Evolutionary conservation across 148 eudicot genomes (phyloP).

Genomic region (Persicaria tinctoria): DNA sequence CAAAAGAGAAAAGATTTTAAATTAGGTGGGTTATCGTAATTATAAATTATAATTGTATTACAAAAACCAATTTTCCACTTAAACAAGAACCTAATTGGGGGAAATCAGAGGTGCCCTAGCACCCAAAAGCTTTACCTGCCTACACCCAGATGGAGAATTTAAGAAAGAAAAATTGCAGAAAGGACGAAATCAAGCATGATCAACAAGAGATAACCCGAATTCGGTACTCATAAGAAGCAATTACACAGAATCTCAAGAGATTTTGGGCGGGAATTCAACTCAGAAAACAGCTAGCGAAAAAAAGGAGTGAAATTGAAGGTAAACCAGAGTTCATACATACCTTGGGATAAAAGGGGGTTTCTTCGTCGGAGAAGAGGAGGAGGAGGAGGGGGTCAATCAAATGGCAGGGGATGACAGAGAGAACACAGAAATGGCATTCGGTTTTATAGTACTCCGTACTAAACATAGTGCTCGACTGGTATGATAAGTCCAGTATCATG

Average conservation of each 20-base stretch:
- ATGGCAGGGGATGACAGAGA: neutral
- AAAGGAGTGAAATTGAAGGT: neutral
- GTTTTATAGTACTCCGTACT: conserved; percentile 9
- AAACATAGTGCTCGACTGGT: neutral
- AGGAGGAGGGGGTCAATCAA: neutral
- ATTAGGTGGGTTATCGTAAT: neutral
- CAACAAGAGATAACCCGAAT: neutral
- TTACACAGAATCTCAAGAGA: neutral
- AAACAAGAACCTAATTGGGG: neutral
- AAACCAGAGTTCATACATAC: neutral
- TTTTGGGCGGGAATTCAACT: neutral
- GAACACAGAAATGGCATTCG: conserved; percentile 2
- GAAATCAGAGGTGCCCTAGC: neutral
- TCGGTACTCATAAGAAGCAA: neutral
- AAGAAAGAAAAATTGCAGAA: neutral
- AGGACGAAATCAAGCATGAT: neutral
- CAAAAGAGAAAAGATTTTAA: neutral
- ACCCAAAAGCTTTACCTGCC: neutral
- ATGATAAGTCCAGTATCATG: too few relatives aligned
- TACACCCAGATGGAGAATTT: neutral
- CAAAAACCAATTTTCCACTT: neutral
- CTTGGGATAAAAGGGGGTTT: neutral
- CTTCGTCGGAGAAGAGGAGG: neutral
- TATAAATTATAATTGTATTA: neutral
- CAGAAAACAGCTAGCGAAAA: neutral